Base-by-base conservation (phyloP, 2,329 filamentous ascomycete species). In the Dactylonectria macrodidyma region DNA sequence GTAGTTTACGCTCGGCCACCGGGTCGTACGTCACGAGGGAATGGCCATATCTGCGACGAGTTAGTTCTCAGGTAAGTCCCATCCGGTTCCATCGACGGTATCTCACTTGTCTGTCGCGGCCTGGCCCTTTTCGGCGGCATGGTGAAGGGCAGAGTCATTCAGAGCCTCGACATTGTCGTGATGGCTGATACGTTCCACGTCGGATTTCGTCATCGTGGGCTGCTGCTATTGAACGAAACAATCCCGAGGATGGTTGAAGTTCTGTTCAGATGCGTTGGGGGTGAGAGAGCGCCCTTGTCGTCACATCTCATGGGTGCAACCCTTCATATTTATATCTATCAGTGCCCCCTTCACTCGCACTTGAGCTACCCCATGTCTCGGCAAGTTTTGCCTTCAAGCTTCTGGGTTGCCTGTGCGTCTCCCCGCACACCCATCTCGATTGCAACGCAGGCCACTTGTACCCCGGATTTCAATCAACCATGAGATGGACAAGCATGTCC, bases 1-100 rank as follows among this genome's bases (percentile, higher is more conserved):
- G 83, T 12, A 92, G 82, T 54, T 82, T 84, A 5, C 83, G 77
- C 75, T 92, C 91, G 1, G 86, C 60, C 2, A 19, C 60, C 22
- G 60, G 60, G 19, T 62, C 60, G 34, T 62, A 62, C 14, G 61
- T 46, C 9, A 63, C 59, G 10, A 66, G 14, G 8, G 64, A 62
- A 8, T 66, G 52, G 46, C 59, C 64, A 54, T 66, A 66, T 48
- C 64, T 66, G 12, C n/a, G 19, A 14, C 30, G 22, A 33, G 22
- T 62, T 51, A 62, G 33, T 47, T 14, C 16, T 4, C n/a, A n/a
- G n/a, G 8, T 30, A n/a, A 3, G 2, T n/a, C 30, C 1, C 1
- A 24, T 2, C 4, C 12, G 44, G 3, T 2, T n/a, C 24, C 10
- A 12, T 3, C 16, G 30, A 52, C 5, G 14, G 14, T 3, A 22